Conservation (phyloP, 2,329 filamentous ascomycete species). For the Pseudogymnoascus pannorum region DNA sequence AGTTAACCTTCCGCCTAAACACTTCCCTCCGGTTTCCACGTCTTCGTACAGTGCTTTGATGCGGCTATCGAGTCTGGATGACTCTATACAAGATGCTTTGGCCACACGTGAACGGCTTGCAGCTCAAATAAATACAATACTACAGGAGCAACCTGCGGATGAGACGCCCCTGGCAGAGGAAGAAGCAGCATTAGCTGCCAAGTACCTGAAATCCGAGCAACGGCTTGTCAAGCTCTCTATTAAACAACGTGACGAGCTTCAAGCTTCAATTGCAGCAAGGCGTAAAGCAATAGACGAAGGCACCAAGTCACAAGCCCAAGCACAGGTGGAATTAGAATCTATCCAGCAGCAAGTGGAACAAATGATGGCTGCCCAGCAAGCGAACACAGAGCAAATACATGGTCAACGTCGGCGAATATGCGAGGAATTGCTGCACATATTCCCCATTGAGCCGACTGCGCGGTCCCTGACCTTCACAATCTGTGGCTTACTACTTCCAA, state of each 20-base stretch:
- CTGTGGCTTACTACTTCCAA: conserved; percentile 68
- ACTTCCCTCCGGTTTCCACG: conserved; percentile 47
- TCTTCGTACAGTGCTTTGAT: conserved; percentile 85
- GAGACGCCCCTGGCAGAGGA: conserved; percentile 44
- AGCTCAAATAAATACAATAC: conserved; percentile 63
- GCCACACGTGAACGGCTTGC: conserved; percentile 67
- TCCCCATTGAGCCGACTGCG: conserved; percentile 64
- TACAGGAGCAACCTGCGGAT: conserved; percentile 37
- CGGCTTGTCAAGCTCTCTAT: conserved; percentile 57
- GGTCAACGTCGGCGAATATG: conserved; percentile 86
- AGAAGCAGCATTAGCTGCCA: conserved; percentile 39
- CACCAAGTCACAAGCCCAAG: conserved; percentile 48
- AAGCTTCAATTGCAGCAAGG: conserved; percentile 57
- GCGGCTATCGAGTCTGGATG: conserved; percentile 79
- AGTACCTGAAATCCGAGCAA: conserved; percentile 54
- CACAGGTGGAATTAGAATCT: conserved; percentile 53
- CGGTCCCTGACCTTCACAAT: conserved; percentile 76
- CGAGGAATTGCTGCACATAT: conserved; percentile 72
- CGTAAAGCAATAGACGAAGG: conserved; percentile 61
- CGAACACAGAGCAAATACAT: conserved; percentile 58
- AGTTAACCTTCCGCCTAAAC: conserved; percentile 38
- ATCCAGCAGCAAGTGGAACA: conserved; percentile 51
- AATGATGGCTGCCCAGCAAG: conserved; percentile 46
- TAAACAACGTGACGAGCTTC: conserved; percentile 59
- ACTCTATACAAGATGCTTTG: conserved; percentile 83